These are phyloP conservation scores for Mycena floridula DNA, from an alignment of 768 basidiomycete species.

Conservation along the genomic window DNA sequence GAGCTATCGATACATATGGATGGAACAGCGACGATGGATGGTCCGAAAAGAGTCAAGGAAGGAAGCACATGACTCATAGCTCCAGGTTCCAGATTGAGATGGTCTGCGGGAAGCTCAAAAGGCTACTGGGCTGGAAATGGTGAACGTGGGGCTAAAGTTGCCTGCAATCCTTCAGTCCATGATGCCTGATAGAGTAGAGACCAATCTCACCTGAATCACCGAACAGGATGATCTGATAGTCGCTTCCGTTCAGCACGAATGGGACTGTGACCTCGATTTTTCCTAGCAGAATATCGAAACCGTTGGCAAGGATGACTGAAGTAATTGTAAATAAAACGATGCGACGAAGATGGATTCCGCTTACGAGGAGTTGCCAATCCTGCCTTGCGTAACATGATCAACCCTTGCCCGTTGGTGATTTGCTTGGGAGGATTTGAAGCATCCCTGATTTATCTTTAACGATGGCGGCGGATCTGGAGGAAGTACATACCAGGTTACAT, in stretches of 20 bases:
- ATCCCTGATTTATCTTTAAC: slow-evolving; percentile 23
- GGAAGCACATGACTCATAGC: not conserved
- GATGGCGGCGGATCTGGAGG: not conserved
- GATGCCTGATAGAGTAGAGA: not conserved
- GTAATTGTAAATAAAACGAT: not conserved
- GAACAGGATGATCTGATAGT: slow-evolving; percentile 23
- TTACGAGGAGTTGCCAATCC: slow-evolving; percentile 17
- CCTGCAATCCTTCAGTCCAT: not conserved
- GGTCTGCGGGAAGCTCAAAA: not conserved
- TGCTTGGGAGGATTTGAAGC: slow-evolving; percentile 29
- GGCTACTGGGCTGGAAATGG: not conserved
- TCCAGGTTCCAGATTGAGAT: not conserved
- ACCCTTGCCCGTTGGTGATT: slow-evolving; percentile 38
- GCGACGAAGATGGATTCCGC: slow-evolving; percentile 9
- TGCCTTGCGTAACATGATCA: slow-evolving; percentile 29
- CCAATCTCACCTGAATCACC: not conserved
- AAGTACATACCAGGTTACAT: slow-evolving; percentile 13
- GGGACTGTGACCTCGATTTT: slow-evolving; percentile 19
- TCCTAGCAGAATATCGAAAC: slow-evolving; percentile 24
- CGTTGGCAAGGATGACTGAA: slow-evolving; percentile 17
- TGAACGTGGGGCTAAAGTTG: not conserved
- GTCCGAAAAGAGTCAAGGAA: not conserved
- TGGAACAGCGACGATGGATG: not conserved
- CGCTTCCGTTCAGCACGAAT: slow-evolving; percentile 15
- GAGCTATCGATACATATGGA: not conserved